Conservation (phyloP, 192 early-diverging fungal genomes). For the Mortierella claussenii region DNA sequence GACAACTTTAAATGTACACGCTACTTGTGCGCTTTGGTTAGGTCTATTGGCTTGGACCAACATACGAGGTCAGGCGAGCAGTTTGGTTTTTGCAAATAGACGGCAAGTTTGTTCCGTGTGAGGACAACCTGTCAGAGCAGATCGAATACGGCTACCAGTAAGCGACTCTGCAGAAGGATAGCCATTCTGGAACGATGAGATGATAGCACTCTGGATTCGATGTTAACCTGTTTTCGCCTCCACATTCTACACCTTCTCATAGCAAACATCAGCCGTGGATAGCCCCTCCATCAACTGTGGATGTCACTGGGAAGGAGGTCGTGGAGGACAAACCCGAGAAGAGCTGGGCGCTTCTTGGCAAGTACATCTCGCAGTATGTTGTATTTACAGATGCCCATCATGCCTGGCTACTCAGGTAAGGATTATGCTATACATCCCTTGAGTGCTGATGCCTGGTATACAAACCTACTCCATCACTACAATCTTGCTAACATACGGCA, state of each 20-base stretch:
- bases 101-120: slow-evolving; percentile 80
- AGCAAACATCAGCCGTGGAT: slow-evolving; percentile 73
- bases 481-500: too few relatives aligned
- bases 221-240: too few relatives aligned
- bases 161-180: too few relatives aligned
- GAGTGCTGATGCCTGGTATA: too few relatives aligned
- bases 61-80: slow-evolving; percentile 81
- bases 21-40: too few relatives aligned
- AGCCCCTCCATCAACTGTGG: slow-evolving; percentile 24
- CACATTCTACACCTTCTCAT: not conserved
- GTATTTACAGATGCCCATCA: slow-evolving; percentile 69
- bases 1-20: too few relatives aligned
- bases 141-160: slow-evolving; percentile 83
- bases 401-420: slow-evolving; percentile 70
- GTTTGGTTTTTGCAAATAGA: slow-evolving; percentile 84
- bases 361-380: slow-evolving; percentile 81
- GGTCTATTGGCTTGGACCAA: slow-evolving; percentile 87
- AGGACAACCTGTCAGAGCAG: slow-evolving; percentile 82
- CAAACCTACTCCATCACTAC: too few relatives aligned
- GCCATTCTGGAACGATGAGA: too few relatives aligned
- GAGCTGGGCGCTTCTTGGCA: slow-evolving; percentile 82
- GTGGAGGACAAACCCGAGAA: slow-evolving; percentile 57
- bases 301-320: slow-evolving; percentile 30
- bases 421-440: not conserved
- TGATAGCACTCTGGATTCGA: too few relatives aligned